Conservation (phyloP, 495 filamentous ascomycete species). For the Daldinia loculata region DNA sequence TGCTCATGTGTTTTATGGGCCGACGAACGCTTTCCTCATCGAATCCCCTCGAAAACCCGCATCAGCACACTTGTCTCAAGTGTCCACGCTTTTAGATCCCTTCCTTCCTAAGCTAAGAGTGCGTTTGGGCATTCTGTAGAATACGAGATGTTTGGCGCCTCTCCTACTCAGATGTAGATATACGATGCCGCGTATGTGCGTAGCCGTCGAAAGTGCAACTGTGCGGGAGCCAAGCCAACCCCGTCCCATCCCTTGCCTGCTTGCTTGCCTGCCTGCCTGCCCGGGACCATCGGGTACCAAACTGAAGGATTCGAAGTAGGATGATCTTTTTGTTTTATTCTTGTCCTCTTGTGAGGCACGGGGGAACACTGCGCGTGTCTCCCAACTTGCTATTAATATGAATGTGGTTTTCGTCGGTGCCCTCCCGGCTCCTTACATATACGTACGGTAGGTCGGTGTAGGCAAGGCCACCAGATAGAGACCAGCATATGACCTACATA, state of each 20-base stretch:
- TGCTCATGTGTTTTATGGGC: neutral
- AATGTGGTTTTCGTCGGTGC: neutral
- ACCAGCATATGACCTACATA: neutral
- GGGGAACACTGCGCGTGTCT: neutral
- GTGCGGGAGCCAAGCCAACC: neutral
- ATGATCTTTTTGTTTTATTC: neutral
- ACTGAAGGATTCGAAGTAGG: neutral
- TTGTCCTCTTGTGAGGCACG: neutral
- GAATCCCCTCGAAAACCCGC: neutral
- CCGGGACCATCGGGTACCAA: conserved; percentile 19
- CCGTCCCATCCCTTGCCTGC: conserved; percentile 5
- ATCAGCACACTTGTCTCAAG: neutral
- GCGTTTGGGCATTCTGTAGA: neutral
- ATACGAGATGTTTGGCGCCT: neutral
- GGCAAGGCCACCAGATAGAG: neutral
- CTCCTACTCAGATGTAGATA: neutral
- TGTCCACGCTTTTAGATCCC: no score
- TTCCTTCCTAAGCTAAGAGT: no score
- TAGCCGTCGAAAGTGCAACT: conserved; percentile 19
- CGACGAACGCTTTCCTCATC: neutral
- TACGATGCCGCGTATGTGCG: conserved; percentile 8
- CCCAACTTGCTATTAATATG: neutral
- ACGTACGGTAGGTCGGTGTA: neutral
- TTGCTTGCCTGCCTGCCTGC: conserved; percentile 6
- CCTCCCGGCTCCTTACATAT: conserved; percentile 10